Evolutionary conservation across 2,329 filamentous ascomycete genomes (phyloP), one percentile per base, ranked within the genome.

Genomic region (Fusarium xyrophilum): DNA sequence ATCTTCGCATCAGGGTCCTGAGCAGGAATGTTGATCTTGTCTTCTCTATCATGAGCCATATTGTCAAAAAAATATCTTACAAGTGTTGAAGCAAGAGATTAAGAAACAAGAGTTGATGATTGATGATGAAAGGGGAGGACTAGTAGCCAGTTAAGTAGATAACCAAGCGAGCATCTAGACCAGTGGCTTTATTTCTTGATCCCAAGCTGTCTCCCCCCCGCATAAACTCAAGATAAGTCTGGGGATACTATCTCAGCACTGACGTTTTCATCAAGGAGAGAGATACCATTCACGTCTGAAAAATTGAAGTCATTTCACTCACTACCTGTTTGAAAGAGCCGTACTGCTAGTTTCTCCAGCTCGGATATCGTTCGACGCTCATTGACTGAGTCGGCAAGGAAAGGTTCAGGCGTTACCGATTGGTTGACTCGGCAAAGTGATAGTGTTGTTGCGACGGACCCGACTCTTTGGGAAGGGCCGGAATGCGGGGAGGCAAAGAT

Each of bases 301-400:
- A 40, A 56, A 15, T 39, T 13, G 38, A 57, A 32, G 30, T 33
- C 25, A 36, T 48, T 40, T 12, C 21, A 39, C n/a, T 63, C n/a
- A n/a, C n/a, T n/a, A 50, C 38, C 63, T 60, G 60, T 35, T 32
- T 43, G 4, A 35, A 56, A 51, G 27, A 61, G 63, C 58, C 58
- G 57, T 58, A 43, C 7, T 25, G 35, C 33, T 54, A 50, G 33
- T 38, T 27, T 43, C 52, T 40, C 6, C 25, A 44, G 40, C 30
- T 59, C 69, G 64, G 63, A 53, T 54, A 61, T 38, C 5, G 1
- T n/a, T 3, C 3, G 2, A 2, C 0, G 2, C 0, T 70, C 15
- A 72, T 70, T 72, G 64, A 69, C n/a, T 17, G 32, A 10, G 6
- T 70, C 69, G 69, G 69, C 69, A 68, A 63, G 12, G 3, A 8